phyloP scores from a whole-genome alignment of 179 eudicot genomes.

The Heliamphora pulchella region DNA sequence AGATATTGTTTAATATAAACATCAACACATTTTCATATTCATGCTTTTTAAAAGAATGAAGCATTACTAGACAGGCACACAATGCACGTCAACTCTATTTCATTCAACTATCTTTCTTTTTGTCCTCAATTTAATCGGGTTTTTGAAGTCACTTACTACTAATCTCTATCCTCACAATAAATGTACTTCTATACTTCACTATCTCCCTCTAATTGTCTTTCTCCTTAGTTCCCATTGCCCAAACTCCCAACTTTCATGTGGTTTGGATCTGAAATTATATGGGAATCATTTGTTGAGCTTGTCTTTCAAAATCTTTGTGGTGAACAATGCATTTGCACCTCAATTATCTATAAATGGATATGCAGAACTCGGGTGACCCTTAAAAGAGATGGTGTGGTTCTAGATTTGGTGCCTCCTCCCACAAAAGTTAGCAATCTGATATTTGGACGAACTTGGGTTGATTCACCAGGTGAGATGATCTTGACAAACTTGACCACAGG shows the following conservation, averaged over 20 bases:
- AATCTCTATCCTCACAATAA: too few species aligned
- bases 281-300: background rate
- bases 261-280: background rate
- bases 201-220: too few species aligned
- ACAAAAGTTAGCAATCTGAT: slow-evolving; percentile 83
- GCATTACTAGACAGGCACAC: too few species aligned
- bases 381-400: slow-evolving; percentile 71
- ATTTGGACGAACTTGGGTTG: slow-evolving; percentile 97
- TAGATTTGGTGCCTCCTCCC: slow-evolving; percentile 95
- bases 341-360: background rate
- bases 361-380: slow-evolving; percentile 76
- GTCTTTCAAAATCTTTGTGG: slow-evolving; percentile 10
- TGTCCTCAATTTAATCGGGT: too few species aligned
- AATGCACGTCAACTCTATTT: too few species aligned
- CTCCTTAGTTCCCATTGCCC: background rate
- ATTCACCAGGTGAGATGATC: slow-evolving; percentile 93
- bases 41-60: too few species aligned
- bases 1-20: too few species aligned
- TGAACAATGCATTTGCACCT: slow-evolving; percentile 3
- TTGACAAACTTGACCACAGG: slow-evolving; percentile 81
- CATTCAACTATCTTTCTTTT: too few species aligned
- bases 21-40: too few species aligned
- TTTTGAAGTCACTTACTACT: too few species aligned
- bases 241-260: background rate
- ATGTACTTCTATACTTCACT: too few species aligned